These are phyloP conservation scores for Mycotypha africana DNA, from an alignment of 371 early-diverging fungal genomes.

Conservation along the genomic window DNA sequence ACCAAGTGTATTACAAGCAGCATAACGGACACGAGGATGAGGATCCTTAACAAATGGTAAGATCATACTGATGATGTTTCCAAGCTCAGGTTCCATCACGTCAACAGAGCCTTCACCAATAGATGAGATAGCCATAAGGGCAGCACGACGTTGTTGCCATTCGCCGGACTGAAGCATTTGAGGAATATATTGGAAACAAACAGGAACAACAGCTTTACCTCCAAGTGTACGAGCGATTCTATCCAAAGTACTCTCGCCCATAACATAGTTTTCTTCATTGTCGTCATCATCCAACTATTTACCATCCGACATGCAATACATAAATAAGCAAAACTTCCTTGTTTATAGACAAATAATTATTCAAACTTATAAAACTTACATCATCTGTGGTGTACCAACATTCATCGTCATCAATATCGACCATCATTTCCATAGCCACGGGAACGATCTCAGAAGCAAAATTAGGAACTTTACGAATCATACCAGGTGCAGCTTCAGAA, in stretches of 20 bases:
- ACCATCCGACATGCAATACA: not conserved
- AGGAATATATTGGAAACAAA: conserved; percentile 86
- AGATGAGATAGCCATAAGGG: conserved; percentile 88
- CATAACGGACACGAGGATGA: conserved; percentile 95
- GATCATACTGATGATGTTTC: conserved; percentile 78
- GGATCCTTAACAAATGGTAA: conserved; percentile 82
- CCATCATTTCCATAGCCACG: conserved; percentile 88
- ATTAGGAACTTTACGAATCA: conserved; percentile 79
- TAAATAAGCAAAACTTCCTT: too few relatives aligned
- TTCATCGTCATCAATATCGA: conserved; percentile 83
- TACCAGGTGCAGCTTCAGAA: conserved; percentile 79
- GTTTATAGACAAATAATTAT: too few relatives aligned
- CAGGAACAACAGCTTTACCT: conserved; percentile 85
- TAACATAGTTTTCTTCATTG: conserved; percentile 78
- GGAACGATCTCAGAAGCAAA: conserved; percentile 77
- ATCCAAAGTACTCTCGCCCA: conserved; percentile 95
- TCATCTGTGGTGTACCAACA: conserved; percentile 87
- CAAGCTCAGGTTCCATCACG: conserved; percentile 87
- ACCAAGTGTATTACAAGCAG: conserved; percentile 93
- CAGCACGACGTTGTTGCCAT: conserved; percentile 94
- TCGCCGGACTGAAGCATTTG: conserved; percentile 79
- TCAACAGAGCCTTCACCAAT: conserved; percentile 96
- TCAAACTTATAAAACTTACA: conserved; percentile 39
- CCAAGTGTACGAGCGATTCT: conserved; percentile 86
- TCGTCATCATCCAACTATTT: conserved; percentile 81